phyloP scores from a whole-genome alignment of 495 filamentous ascomycete genomes.

The Podospora tetraspora region DNA sequence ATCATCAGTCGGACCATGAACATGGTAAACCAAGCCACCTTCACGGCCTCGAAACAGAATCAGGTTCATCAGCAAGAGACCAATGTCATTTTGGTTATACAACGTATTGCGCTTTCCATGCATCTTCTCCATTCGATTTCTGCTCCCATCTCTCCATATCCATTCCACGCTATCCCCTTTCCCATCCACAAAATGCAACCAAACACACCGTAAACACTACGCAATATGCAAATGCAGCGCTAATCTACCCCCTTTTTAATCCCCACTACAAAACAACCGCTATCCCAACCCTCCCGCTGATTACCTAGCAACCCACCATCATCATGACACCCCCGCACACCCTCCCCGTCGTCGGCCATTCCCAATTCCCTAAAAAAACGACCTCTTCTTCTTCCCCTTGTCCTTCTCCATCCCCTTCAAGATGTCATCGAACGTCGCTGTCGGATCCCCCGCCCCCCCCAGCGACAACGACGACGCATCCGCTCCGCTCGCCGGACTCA shows the following conservation, averaged over 20 bases:
- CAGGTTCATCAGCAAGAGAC: neutral
- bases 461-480: neutral
- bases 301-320: neutral
- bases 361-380: constrained; percentile 32
- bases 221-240: neutral
- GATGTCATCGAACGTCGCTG: constrained; percentile 58
- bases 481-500: neutral
- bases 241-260: neutral
- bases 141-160: neutral
- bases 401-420: constrained; percentile 47
- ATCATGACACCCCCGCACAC: neutral
- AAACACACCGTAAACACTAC: neutral
- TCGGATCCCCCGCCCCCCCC: constrained; percentile 30
- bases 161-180: neutral
- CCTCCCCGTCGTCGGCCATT: neutral
- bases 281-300: neutral
- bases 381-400: constrained; percentile 41
- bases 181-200: neutral
- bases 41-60: neutral
- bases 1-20: neutral
- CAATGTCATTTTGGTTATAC: neutral
- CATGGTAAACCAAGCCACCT: neutral
- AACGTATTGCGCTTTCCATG: neutral
- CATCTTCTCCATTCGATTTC: too few species aligned
- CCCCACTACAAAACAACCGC: neutral